phyloP scores from a whole-genome alignment of 208 protist species.

The Trypanosoma vivax region DNA sequence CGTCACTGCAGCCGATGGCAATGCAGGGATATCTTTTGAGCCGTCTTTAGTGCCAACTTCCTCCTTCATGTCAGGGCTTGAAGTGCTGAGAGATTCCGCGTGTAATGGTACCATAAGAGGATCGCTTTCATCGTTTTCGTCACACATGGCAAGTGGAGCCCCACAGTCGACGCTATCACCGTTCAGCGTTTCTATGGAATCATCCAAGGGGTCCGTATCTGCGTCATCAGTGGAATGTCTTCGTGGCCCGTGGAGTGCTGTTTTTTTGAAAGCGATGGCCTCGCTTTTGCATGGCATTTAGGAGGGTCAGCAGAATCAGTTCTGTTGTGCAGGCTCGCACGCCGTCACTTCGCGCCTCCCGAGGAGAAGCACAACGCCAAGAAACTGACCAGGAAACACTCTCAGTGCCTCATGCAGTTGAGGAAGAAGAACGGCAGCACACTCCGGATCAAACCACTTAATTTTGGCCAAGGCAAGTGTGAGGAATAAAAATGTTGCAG shows the following conservation, averaged over 20 bases:
- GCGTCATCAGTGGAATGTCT: background rate
- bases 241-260: background rate
- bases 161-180: no score
- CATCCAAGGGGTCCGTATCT: no score
- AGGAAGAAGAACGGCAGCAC: conserved; percentile 31
- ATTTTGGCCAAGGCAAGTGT: conserved; percentile 55
- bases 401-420: conserved; percentile 35
- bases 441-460: conserved; percentile 28
- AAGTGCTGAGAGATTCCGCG: no score
- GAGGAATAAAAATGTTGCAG: conserved; percentile 53
- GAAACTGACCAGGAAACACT: conserved; percentile 37
- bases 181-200: no score
- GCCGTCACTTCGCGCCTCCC: conserved; percentile 41
- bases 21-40: no score
- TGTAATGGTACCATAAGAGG: no score
- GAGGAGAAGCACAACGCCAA: conserved; percentile 40
- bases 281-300: conserved; percentile 31
- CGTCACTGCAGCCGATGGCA: no score
- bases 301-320: conserved; percentile 37
- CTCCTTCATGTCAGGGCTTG: no score
- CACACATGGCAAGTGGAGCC: background rate
- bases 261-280: conserved; percentile 7
- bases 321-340: conserved; percentile 26
- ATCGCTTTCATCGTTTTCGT: conserved; percentile 8
- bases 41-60: no score